Evolutionary conservation across 2,329 filamentous ascomycete genomes (phyloP), one percentile per base, ranked within the genome.

Genomic region (Verticillium klebahnii): DNA sequence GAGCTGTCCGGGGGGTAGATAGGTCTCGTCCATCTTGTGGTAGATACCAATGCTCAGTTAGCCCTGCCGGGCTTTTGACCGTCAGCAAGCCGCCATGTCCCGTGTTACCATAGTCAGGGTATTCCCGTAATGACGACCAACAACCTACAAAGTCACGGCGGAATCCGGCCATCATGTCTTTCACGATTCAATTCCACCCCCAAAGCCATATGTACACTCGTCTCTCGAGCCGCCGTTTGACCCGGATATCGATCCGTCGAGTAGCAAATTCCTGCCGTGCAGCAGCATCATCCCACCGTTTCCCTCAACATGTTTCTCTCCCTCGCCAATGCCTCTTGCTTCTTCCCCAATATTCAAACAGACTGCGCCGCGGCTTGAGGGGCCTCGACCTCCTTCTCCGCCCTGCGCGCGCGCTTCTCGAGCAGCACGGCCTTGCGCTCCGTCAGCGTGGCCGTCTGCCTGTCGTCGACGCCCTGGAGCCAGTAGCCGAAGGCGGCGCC

Each of bases 401-500:
- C 61, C 72, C 77, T 88, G 77, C 92, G 84, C 75, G 88, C 88
- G 74, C 95, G 85, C 88, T 98, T 98, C 81, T 96, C 93, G 62
- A 98, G 80, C 67, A 99, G 83, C 61, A 83, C 77, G 68, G 90
- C 84, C 82, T 93, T 93, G 73, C 93, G 88, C 73, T 94, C 90
- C 67, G 83, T 81, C 63, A 99, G 81, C 65, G 93, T 85, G 67
- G 86, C 85, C 68, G 89, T 84, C 79, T 98, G 94, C 74, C 88
- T 84, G 72, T 91, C 82, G 77, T 97, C 92, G 61, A 98, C 91
- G 66, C 92, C 91, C 81, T 93, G 89, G 69, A 99, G 82, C 93
- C 94, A 99, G 84, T 97, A 97, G 69, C 95, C 95, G 79, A 98
- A 97, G 78, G 90, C 92, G 69, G 89, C 93, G 70, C 93, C 93